These are phyloP conservation scores for Mycosphaerella sp. DNA, from an alignment of 2,329 filamentous ascomycete species.

Conservation along the genomic window DNA sequence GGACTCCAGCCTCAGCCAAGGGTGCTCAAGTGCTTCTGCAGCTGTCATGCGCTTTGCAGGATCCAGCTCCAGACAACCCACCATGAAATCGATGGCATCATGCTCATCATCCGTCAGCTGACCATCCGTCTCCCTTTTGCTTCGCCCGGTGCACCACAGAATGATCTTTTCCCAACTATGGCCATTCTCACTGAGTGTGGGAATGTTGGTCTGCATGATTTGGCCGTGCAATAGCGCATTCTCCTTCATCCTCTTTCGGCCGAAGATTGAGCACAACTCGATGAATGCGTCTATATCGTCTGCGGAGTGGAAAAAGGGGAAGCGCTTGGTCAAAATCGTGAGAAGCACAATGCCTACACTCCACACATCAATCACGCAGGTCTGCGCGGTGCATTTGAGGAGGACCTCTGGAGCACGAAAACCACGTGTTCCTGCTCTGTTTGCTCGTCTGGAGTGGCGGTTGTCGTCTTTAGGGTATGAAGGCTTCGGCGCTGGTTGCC, in stretches of 20 bases:
- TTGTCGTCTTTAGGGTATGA: slow-evolving; percentile 88
- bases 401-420: slow-evolving; percentile 96
- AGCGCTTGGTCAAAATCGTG: slow-evolving; percentile 86
- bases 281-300: slow-evolving; percentile 98
- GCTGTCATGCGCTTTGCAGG: slow-evolving; percentile 68
- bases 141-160: slow-evolving; percentile 81
- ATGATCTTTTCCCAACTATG: slow-evolving; percentile 91
- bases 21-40: slow-evolving; percentile 64
- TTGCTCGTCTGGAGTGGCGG: slow-evolving; percentile 80
- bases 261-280: slow-evolving; percentile 94
- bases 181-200: slow-evolving; percentile 77
- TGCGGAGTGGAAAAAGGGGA: slow-evolving; percentile 98
- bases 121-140: slow-evolving; percentile 48
- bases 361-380: slow-evolving; percentile 90
- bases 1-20: slow-evolving; percentile 31
- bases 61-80: slow-evolving; percentile 68
- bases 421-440: slow-evolving; percentile 87
- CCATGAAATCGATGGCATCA: slow-evolving; percentile 65
- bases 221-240: slow-evolving; percentile 81
- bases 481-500: slow-evolving; percentile 35
- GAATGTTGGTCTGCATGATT: slow-evolving; percentile 86
- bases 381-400: slow-evolving; percentile 94
- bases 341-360: slow-evolving; percentile 93
- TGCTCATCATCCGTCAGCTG: slow-evolving; percentile 62
- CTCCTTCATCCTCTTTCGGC: slow-evolving; percentile 72